A percentile compares a stretch with the other conserved stretches of the same genome.
Evolutionary conservation across 768 basidiomycete genomes (phyloP).

Genomic region (Sporobolomyces pararoseus): DNA sequence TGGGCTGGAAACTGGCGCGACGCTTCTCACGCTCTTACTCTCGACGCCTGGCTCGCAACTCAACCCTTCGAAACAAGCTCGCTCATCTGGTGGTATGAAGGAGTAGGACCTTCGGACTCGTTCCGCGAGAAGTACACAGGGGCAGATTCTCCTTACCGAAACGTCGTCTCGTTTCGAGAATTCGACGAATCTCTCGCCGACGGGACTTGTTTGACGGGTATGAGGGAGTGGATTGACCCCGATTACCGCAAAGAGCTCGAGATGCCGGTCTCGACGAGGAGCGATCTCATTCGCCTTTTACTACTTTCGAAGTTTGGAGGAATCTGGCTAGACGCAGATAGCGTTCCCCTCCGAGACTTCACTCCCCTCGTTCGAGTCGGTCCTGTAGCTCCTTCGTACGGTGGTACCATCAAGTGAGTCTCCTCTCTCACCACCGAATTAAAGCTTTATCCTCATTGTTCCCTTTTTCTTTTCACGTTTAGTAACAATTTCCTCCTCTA

Average conservation of each 20-base stretch:
- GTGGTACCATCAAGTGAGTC: constrained; percentile 2
- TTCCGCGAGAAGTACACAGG: constrained; percentile 4
- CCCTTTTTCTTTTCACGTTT: background rate
- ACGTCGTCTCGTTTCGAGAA: constrained; percentile 14
- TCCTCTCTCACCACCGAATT: background rate
- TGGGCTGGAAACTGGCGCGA: constrained; percentile 7
- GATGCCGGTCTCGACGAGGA: constrained; percentile 2
- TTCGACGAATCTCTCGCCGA: constrained; percentile 8
- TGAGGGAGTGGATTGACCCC: constrained; percentile 15
- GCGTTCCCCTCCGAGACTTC: constrained; percentile 11
- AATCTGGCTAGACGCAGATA: constrained; percentile 27
- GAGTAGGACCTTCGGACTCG: background rate
- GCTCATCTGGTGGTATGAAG: constrained; percentile 26
- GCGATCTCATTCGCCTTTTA: constrained; percentile 8
- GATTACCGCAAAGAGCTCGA: constrained; percentile 9
- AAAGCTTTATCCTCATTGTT: background rate
- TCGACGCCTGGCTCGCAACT: constrained; percentile 31
- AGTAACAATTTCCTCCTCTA: constrained; percentile 17
- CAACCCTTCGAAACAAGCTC: constrained; percentile 12
- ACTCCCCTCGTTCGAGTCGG: constrained; percentile 21
- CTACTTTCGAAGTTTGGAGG: constrained; percentile 23
- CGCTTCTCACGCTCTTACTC: background rate
- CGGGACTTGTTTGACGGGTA: constrained; percentile 15
- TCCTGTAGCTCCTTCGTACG: constrained; percentile 10
- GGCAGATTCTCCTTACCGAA: background rate